A percentile compares a stretch with the other conserved stretches of the same genome.
Conservation (phyloP, 1,139 yeast genomes). For the Hemisphaericaspora xylanilytica region DNA sequence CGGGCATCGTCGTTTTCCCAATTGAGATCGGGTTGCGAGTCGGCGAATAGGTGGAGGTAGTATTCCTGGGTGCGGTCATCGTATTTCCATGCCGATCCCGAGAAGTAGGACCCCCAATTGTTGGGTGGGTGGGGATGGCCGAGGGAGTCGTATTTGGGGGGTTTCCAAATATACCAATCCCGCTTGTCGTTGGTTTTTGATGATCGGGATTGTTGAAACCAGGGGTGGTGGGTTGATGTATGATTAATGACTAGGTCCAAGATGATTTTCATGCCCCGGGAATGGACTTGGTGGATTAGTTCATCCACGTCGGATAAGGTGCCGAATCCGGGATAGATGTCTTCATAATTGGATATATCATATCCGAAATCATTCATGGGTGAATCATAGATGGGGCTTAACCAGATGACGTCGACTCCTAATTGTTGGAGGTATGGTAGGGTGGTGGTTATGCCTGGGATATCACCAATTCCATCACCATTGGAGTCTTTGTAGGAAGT, state of each 20-base stretch:
- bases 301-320: constrained; percentile 49
- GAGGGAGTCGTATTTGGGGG: constrained; percentile 41
- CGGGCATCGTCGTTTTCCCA: constrained; percentile 56
- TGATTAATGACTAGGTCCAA: constrained; percentile 59
- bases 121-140: constrained; percentile 54
- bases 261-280: constrained; percentile 49
- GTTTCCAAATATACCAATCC: constrained; percentile 61
- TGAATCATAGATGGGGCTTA: constrained; percentile 56
- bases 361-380: constrained; percentile 66
- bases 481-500: constrained; percentile 57
- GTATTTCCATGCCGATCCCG: constrained; percentile 55
- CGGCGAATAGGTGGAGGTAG: constrained; percentile 51
- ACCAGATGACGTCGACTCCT: constrained; percentile 55
- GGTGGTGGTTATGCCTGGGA: constrained; percentile 50
- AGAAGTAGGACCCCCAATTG: constrained; percentile 53
- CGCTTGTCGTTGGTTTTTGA: constrained; percentile 51
- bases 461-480: constrained; percentile 57
- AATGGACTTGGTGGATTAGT: constrained; percentile 46
- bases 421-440: constrained; percentile 50
- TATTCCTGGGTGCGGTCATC: constrained; percentile 53
- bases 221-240: constrained; percentile 51
- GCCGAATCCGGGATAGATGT: constrained; percentile 50
- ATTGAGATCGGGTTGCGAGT: constrained; percentile 55
- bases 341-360: constrained; percentile 53
- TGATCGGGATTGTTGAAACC: constrained; percentile 56